Evolutionary conservation across 2,329 filamentous ascomycete species (phyloP).

Genomic region (Pestalotiopsis sp.): DNA sequence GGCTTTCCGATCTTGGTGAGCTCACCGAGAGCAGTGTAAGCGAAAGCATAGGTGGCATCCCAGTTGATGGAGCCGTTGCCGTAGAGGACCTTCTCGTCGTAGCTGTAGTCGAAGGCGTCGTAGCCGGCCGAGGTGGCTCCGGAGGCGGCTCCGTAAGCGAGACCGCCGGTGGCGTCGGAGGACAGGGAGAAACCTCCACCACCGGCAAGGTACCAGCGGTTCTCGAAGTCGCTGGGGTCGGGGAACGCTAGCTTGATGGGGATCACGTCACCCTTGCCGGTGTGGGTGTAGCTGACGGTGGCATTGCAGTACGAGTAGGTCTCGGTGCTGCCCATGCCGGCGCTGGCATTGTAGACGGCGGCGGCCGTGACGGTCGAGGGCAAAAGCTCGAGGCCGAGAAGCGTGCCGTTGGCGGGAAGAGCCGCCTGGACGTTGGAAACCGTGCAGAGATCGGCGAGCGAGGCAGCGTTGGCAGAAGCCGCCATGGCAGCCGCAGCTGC

Average conservation of each 20-base stretch:
- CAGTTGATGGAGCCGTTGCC: constrained; percentile 56
- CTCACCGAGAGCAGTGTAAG: constrained; percentile 54
- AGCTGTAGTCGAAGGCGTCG: constrained; percentile 41
- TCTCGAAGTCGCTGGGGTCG: constrained; percentile 39
- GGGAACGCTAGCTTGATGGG: constrained; percentile 38
- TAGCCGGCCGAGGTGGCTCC: constrained; percentile 48
- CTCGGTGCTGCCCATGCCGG: constrained; percentile 26
- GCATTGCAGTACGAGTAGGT: constrained; percentile 37
- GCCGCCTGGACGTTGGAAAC: constrained; percentile 43
- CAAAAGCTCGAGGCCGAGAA: constrained; percentile 42
- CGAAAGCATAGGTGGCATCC: constrained; percentile 51
- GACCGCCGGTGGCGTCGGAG: constrained; percentile 39
- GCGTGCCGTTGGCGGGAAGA: constrained; percentile 43
- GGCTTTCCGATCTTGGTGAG: constrained; percentile 50
- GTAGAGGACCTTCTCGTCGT: constrained; percentile 40
- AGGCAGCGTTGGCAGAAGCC: constrained; percentile 24
- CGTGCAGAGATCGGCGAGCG: constrained; percentile 44
- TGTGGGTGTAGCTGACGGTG: constrained; percentile 37
- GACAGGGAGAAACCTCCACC: constrained; percentile 46
- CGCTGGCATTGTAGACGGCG: constrained; percentile 39
- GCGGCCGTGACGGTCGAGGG: constrained; percentile 43
- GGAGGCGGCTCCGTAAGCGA: constrained; percentile 42
- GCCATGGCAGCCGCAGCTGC: constrained; percentile 1
- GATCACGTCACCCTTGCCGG: constrained; percentile 33
- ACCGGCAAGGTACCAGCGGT: constrained; percentile 47